Conservation (phyloP, 176 grass and related monocot species). For the Raddia guianensis region DNA sequence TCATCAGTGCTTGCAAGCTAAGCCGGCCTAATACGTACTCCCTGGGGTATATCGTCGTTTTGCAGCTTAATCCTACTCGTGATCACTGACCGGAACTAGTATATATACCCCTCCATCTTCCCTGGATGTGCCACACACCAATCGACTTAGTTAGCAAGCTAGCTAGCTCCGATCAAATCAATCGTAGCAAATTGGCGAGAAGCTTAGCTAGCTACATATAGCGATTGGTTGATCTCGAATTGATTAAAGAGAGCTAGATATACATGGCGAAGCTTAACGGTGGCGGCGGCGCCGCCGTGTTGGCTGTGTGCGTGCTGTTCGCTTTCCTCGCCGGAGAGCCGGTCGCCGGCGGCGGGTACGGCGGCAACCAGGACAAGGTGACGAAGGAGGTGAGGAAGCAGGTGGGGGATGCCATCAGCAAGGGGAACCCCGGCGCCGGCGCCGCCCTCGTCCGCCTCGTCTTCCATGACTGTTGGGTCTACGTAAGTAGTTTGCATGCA, state of each 20-base stretch:
- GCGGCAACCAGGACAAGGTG: background rate
- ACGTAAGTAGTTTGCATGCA: constrained; percentile 9
- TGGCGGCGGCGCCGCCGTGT: background rate
- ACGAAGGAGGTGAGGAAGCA: constrained; percentile 4
- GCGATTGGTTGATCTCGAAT: too few species aligned
- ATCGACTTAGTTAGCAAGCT: background rate
- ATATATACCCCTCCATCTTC: background rate
- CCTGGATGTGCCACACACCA: background rate
- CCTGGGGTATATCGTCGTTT: too few species aligned
- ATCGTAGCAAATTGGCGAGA: background rate
- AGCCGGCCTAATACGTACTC: background rate
- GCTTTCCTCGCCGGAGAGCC: background rate
- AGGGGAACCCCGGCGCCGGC: constrained; percentile 3
- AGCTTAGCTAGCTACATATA: background rate
- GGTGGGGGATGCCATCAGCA: constrained; percentile 26
- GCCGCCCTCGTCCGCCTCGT: constrained; percentile 56
- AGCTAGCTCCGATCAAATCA: background rate
- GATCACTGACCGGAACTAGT: background rate
- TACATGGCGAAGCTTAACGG: background rate
- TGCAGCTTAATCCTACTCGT: background rate
- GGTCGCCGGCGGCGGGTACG: too few species aligned
- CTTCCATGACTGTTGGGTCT: constrained; percentile 64
- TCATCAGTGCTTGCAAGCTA: background rate
- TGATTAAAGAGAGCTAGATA: too few species aligned
- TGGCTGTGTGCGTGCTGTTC: background rate